Base-by-base conservation (phyloP, 2,329 filamentous ascomycete species). In the Aspergillus tubingensis region DNA sequence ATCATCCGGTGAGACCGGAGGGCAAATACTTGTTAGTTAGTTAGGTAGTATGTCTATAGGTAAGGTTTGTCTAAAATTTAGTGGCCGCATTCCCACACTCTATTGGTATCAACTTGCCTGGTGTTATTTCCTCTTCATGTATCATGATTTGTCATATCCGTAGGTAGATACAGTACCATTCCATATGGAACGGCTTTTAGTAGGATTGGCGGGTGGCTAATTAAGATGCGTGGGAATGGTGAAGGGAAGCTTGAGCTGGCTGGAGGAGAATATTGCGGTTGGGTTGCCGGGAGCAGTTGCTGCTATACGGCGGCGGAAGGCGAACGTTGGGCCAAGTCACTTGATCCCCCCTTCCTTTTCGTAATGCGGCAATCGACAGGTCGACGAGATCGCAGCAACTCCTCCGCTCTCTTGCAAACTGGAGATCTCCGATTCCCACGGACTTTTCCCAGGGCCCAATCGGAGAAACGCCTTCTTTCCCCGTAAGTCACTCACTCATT, bases 291-390 rank as follows among this genome's bases (percentile, higher is more conserved):
- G 11, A 32, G 39, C 21, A 25, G 21, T 23, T 23, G 39, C 36
- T 44, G 52, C 23, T 54, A 30, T 44, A 43, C n/a, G 17, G 53
- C 38, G 41, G 25, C 17, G 39, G 39, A 23, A 27, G 25, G 41
- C 10, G 41, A 44, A 44, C n/a, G 8, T 50, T 27, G 47, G 47
- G 47, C 15, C 47, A 27, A 50, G 53, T 55, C 53, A 55, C 53
- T 55, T 55, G 53, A 55, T 55, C 23, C 25, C 36, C 39, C 53
- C 52, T 39, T 39, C 53, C 53, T 43, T 43, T 54, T 54, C 52
- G 25, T 32, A 15, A 23, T 30, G 41, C 41, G 19, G 19, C 41
- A 44, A 44, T 44, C 41, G 41, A 44, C 41, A 44, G 41, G 41
- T 44, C 41, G 11, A 44, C 41, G 41, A 44, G 41, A 44, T 54